Percentiles rank a stretch among this genome's conserved stretches.
Conservation (phyloP, 2,329 filamentous ascomycete species). For the Phyllosticta citrichinensis region DNA sequence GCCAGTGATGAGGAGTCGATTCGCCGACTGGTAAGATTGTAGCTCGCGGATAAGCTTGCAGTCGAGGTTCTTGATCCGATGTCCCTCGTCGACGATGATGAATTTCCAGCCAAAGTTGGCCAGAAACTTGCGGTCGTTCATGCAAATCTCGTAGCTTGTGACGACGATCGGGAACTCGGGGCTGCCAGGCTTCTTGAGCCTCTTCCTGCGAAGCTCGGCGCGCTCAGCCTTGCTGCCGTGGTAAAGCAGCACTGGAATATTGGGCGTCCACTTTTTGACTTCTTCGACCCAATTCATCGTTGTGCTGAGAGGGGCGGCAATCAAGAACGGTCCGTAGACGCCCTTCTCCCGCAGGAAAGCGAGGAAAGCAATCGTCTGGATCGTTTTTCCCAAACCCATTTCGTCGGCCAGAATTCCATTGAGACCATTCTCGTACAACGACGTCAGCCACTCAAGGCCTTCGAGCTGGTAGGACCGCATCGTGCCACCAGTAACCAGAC, state of each 20-base stretch:
- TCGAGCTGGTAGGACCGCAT: conserved; percentile 95
- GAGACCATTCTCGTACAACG: conserved; percentile 76
- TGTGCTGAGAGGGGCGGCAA: conserved; percentile 83
- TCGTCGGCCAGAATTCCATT: conserved; percentile 89
- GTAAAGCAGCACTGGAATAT: conserved; percentile 80
- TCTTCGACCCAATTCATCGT: conserved; percentile 95
- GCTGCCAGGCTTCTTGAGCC: conserved; percentile 59
- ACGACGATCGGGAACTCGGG: conserved; percentile 80
- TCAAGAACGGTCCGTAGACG: conserved; percentile 78
- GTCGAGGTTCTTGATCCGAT: conserved; percentile 94
- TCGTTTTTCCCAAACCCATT: conserved; percentile 88
- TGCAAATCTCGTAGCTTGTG: conserved; percentile 92
- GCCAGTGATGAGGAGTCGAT: conserved; percentile 83
- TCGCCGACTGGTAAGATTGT: conserved; percentile 80
- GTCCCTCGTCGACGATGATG: conserved; percentile 96
- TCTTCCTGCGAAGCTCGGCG: conserved; percentile 61
- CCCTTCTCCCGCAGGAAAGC: conserved; percentile 82
- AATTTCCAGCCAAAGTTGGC: conserved; percentile 89
- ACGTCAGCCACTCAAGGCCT: conserved; percentile 84
- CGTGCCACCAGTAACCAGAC: conserved; percentile 71
- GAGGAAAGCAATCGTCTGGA: conserved; percentile 81
- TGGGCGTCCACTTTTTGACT: conserved; percentile 81
- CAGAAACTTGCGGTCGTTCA: conserved; percentile 75
- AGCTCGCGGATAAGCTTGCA: conserved; percentile 84
- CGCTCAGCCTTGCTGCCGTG: conserved; percentile 75